A percentile compares a stretch with the other conserved stretches of the same genome.
Evolutionary conservation across 129 eudicot species (phyloP).

Genomic region (Daucus carota): DH1_v3.0 NC_030386.2:17228001-17228500

Average conservation of each 20-base stretch:
- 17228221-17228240: neutral
- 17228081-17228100: too few relatives aligned
- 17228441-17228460: neutral
- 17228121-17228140: too few relatives aligned
- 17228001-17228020: neutral
- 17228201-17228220: too few relatives aligned
- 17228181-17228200: too few relatives aligned
- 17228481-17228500: too few relatives aligned
- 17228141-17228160: too few relatives aligned
- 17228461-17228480: too few relatives aligned
- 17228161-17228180: too few relatives aligned
- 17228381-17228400: neutral
- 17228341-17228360: conserved; percentile 39
- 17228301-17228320: conserved; percentile 68
- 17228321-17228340: conserved; percentile 25
- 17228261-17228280: conserved; percentile 97
- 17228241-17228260: conserved; percentile 1
- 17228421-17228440: conserved; percentile 4
- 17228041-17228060: too few relatives aligned
- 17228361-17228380: conserved; percentile 81
- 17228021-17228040: too few relatives aligned
- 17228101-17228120: too few relatives aligned
- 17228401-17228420: conserved; percentile 9
- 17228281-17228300: conserved; percentile 96
- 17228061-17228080: too few relatives aligned